Evolutionary conservation across 2,329 filamentous ascomycete genomes (phyloP), one percentile per base, ranked within the genome.

Genomic region (Cladosporium oxysporum): DNA sequence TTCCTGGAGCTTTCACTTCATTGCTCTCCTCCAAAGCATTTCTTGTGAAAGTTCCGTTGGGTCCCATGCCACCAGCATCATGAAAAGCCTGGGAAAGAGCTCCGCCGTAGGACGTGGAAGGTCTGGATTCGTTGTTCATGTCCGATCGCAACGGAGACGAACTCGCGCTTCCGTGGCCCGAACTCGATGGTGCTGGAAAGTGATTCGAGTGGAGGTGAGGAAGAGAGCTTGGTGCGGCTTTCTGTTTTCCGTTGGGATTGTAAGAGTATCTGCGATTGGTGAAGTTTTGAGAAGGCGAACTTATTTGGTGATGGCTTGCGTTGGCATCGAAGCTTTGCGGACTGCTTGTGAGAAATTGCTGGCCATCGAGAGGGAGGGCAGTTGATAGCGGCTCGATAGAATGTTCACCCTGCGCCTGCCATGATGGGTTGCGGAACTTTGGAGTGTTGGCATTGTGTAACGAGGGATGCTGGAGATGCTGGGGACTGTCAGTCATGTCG

Each of bases 321-420:
- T 53, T 26, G n/a, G 41, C 11, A 5, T 31, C 28, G 12, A 47
- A 31, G 14, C 26, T 26, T 16, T 14, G 18, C 6, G 61, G 62
- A 12, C 81, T 60, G 10, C 66, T 66, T 21, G 68, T 82, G 6
- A 87, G 75, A 21, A 87, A 76, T 71, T 84, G 82, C 71, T 86
- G 84, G 1, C 83, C 79, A 68, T 87, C 82, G 2, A 80, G 73
- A 28, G 85, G 84, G 28, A 87, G 74, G 3, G 80, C 77, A 35
- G 81, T 80, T 1, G 82, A 83, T 64, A 86, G 76, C 10, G 83
- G 52, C 82, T 58, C 18, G 33, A 37, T 8, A 28, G n/a, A 4
- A 16, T 14, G 10, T 55, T 10, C 18, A 2, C 11, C 12, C 18
- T 12, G 7, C 28, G 18, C 28, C 31, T 55, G 52, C 16, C 14